A percentile compares a stretch with the other conserved stretches of the same genome.
Conservation (phyloP, 192 early-diverging fungal species). For the Entomortierella beljakovae region DNA sequence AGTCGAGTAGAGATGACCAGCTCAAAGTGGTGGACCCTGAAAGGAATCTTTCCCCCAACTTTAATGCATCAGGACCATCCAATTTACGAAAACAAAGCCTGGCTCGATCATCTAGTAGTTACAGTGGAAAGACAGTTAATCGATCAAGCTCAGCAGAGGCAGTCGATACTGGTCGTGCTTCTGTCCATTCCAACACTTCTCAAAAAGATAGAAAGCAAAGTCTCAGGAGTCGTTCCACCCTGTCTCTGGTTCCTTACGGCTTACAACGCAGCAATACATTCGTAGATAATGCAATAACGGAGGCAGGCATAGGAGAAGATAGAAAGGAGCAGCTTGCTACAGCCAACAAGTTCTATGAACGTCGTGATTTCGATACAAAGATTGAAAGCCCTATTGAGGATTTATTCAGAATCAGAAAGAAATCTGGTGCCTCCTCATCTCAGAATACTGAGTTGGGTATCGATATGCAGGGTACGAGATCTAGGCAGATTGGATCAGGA, state of each 20-base stretch:
- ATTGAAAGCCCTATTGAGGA: conserved; percentile 13
- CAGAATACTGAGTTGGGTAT: neutral
- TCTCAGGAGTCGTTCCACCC: neutral
- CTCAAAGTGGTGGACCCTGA: neutral
- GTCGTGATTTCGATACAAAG: conserved; percentile 46
- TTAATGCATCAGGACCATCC: neutral
- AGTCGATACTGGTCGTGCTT: neutral
- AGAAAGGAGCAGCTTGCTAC: conserved; percentile 14
- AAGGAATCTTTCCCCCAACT: neutral
- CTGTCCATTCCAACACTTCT: neutral
- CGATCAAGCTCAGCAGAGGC: neutral
- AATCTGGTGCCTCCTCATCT: neutral
- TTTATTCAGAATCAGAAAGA: neutral
- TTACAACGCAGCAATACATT: conserved; percentile 24
- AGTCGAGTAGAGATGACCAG: neutral
- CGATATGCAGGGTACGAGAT: neutral
- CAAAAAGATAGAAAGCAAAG: too few relatives aligned
- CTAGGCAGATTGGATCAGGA: neutral
- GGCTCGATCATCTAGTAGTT: neutral
- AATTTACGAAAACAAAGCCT: neutral
- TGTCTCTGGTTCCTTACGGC: neutral
- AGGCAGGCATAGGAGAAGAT: conserved; percentile 25
- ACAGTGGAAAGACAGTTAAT: neutral
- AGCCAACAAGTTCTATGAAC: conserved; percentile 42
- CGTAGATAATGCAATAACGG: conserved; percentile 30